Evolutionary conservation across 768 basidiomycete genomes (phyloP), one percentile per base, ranked within the genome.

Genomic region (Phlebiopsis flavidoalba): DNA sequence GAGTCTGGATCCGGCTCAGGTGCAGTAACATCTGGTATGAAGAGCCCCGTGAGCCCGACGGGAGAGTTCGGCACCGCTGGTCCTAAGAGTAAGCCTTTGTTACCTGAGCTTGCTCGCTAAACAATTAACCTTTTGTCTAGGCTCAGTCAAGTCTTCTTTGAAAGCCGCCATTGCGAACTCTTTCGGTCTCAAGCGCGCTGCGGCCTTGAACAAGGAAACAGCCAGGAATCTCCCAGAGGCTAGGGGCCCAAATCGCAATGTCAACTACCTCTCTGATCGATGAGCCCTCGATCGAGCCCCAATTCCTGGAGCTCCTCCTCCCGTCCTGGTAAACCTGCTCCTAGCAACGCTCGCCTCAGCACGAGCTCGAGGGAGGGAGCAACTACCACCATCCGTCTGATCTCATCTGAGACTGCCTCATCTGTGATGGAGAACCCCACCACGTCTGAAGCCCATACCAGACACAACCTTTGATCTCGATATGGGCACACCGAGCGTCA

Each of bases 21-120:
- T 35, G 84, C 79, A 0, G 68, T 85, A 10, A 76, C 78, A 5
- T 84, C 83, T 3, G 26, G 26, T 31, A 69, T 79, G 63, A 72
- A 75, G 33, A 81, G 79, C 7, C 61, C 60, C 64, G 71, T 63
- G 66, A 75, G 57, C 69, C 35, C 67, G 43, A 73, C 80, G 36
- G 81, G 82, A n/a, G 91, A 93, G 70, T 93, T 93, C 72, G 91
- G 90, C 3, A 85, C 84, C 3, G 80, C 76, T 46, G 69, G 72
- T n/a, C 84, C 86, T n/a, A 87, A 85, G 75, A 74, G 88, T 87
- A 67, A 56, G 80, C 75, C 21, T 17, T 62, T n/a, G 1, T 11
- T 3, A 12, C 2, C 14, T 24, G 31, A 50, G 53, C 21, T 17
- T n/a, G n/a, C n/a, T n/a, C n/a, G 50, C 46, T 37, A 26, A 46